A percentile compares a stretch with the other conserved stretches of the same genome.
phyloP scores from a whole-genome alignment of 257 asterid species.

The Craterostigma plantagineum region DNA sequence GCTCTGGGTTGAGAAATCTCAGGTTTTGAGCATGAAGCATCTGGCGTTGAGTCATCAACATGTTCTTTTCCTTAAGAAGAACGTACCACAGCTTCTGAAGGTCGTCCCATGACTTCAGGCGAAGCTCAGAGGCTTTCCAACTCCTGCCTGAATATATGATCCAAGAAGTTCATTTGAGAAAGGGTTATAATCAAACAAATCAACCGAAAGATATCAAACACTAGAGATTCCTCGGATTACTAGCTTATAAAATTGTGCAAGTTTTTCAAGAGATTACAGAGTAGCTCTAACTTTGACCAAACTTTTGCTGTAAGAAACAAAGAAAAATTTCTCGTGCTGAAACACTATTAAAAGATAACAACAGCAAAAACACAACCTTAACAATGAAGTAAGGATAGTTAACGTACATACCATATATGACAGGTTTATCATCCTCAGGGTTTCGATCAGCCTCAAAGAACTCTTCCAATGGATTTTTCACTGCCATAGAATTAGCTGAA shows the following conservation, averaged over 20 bases:
- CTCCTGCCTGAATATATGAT: constrained; percentile 42
- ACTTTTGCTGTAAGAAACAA: too few species aligned
- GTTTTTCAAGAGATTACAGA: neutral
- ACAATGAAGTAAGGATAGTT: neutral
- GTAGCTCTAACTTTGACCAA: neutral
- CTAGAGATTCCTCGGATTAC: too few species aligned
- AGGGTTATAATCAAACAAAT: too few species aligned
- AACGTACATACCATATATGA: constrained; percentile 2
- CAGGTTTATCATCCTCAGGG: constrained; percentile 2
- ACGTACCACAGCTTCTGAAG: constrained; percentile 88
- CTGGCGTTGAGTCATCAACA: constrained; percentile 88
- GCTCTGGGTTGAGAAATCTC: constrained; percentile 68
- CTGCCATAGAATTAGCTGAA: neutral
- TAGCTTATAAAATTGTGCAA: neutral
- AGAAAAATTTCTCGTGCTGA: too few species aligned
- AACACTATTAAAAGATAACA: too few species aligned
- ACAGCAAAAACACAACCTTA: too few species aligned
- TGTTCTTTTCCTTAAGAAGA: constrained; percentile 75
- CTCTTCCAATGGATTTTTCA: constrained; percentile 3
- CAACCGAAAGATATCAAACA: too few species aligned
- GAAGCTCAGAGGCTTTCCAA: constrained; percentile 93
- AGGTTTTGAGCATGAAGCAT: constrained; percentile 83
- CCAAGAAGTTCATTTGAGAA: neutral
- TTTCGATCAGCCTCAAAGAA: constrained; percentile 8
- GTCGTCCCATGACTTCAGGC: constrained; percentile 97